These are phyloP conservation scores for Trametes meyenii DNA, from an alignment of 768 basidiomycete genomes.

Conservation along the genomic window DNA sequence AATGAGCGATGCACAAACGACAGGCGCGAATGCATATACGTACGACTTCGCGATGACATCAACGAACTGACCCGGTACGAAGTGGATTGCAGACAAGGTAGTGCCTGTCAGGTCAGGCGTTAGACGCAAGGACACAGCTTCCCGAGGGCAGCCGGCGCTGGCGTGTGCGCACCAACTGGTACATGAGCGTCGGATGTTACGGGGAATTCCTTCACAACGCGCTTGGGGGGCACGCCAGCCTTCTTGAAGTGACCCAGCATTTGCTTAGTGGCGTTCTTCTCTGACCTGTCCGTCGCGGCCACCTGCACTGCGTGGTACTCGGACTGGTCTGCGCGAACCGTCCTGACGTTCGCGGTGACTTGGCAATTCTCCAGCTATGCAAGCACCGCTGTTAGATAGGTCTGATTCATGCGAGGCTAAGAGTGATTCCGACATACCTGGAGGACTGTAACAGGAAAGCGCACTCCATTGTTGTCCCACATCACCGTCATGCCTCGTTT, in stretches of 20 bases:
- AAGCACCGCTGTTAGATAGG: constrained; percentile 21
- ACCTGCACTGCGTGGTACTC: constrained; percentile 94
- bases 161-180: constrained; percentile 69
- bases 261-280: constrained; percentile 72
- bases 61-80: constrained; percentile 95
- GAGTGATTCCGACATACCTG: constrained; percentile 57
- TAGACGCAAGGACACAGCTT: background rate
- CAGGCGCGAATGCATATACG: constrained; percentile 35
- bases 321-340: constrained; percentile 63
- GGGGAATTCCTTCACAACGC: constrained; percentile 84
- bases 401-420: background rate
- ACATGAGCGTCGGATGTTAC: constrained; percentile 89
- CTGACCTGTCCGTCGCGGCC: constrained; percentile 75
- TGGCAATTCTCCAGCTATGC: constrained; percentile 83
- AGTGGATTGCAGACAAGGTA: constrained; percentile 87
- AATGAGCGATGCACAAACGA: background rate
- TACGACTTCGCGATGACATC: constrained; percentile 92
- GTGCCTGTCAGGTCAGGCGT: constrained; percentile 58
- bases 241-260: constrained; percentile 91
- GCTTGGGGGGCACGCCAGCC: constrained; percentile 81
- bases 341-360: constrained; percentile 78
- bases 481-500: constrained; percentile 96
- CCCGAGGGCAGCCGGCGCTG: background rate
- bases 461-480: constrained; percentile 88
- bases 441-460: constrained; percentile 90